Evolutionary conservation across 148 eudicot genomes (phyloP).

Genomic region (Fagopyrum tataricum): DNA sequence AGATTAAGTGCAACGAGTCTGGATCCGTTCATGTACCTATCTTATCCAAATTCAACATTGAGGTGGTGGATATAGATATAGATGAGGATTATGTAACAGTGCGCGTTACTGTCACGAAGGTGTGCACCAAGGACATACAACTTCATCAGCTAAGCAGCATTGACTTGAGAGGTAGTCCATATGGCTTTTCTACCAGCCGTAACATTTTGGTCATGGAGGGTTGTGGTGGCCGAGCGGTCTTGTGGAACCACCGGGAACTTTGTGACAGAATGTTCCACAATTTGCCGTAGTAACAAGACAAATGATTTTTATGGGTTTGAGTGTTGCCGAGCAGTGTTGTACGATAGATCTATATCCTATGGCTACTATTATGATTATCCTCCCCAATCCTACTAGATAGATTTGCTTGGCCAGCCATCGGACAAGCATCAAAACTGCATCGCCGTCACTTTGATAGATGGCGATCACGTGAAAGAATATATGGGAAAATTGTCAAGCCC

Average conservation of each 20-base stretch:
- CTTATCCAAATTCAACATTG: conserved; percentile 11
- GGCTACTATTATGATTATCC: neutral
- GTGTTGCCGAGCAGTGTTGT: conserved; percentile 29
- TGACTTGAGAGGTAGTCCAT: conserved; percentile 18
- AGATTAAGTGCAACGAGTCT: neutral
- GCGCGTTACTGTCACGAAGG: neutral
- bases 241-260: conserved; percentile 1
- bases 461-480: too few relatives aligned
- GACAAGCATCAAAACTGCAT: neutral
- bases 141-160: neutral
- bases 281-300: conserved; percentile 10
- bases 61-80: conserved; percentile 15
- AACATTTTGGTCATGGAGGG: conserved; percentile 18
- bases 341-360: neutral
- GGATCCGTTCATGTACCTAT: conserved; percentile 15
- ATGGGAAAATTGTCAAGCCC: neutral
- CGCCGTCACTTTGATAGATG: neutral
- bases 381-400: neutral
- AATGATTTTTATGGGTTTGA: conserved; percentile 27
- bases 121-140: neutral
- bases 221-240: conserved; percentile 11
- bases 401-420: neutral
- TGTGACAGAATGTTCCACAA: conserved; percentile 19
- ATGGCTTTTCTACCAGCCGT: neutral
- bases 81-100: too few relatives aligned